Conservation (phyloP, 2,329 filamentous ascomycete genomes). For the Talaromyces sp. region DNA sequence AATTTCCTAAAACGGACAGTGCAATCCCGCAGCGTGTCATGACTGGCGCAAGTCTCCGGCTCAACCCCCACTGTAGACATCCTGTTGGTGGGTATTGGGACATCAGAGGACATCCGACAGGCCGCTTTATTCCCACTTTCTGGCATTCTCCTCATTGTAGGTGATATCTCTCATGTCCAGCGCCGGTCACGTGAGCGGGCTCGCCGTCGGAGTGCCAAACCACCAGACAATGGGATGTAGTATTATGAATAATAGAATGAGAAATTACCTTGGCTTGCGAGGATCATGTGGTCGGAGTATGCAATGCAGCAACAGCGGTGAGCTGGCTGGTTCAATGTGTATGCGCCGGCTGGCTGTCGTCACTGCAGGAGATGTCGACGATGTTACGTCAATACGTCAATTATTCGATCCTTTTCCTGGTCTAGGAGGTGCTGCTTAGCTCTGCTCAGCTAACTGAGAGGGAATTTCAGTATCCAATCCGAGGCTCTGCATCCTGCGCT, state of each 20-base stretch:
- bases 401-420: background rate
- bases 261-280: background rate
- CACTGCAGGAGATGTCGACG: too few relatives aligned
- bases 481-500: too few relatives aligned
- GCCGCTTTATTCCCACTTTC: background rate
- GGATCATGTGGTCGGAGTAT: background rate
- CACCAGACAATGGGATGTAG: too few relatives aligned
- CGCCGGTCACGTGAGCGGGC: conserved; percentile 13
- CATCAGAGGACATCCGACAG: background rate
- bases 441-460: too few relatives aligned
- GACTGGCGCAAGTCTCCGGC: background rate
- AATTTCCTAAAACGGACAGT: background rate
- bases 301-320: background rate
- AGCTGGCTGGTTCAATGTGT: background rate
- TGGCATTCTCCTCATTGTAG: background rate
- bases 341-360: background rate
- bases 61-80: background rate
- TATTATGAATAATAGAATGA: background rate
- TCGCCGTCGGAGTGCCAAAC: background rate
- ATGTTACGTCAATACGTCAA: too few relatives aligned
- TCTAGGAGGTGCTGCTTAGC: too few relatives aligned
- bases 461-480: background rate
- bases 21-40: background rate
- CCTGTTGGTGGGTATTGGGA: background rate
- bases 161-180: background rate